Base-by-base conservation (phyloP, 768 basidiomycete genomes). In the Phanerochaete carnosa region DNA sequence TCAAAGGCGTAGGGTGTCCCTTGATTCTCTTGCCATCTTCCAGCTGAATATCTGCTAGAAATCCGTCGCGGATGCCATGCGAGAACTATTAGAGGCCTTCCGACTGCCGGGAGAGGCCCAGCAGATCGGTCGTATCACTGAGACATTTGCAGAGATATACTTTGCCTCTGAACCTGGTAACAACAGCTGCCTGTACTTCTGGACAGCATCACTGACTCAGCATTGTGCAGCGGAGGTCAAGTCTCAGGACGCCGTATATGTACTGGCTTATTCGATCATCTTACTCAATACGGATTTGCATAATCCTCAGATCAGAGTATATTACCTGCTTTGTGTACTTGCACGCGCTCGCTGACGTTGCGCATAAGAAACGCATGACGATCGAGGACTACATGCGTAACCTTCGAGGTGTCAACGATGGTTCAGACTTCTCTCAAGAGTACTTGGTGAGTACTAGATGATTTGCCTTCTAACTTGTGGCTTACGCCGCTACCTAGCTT, bases 211-310 rank as follows among this genome's bases (percentile, higher is more conserved):
- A 43, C 19, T 43, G 39, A 43, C 39, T 9, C 8, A 19, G 39
- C 55, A 13, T 25, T 11, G 26, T 54, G 39, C 23, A 95, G 94
- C 84, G 60, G 95, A 95, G 72, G 88, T 98, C 64, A 92, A 90
- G 70, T 88, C 79, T 58, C 87, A 94, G 75, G 97, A 98, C 70
- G 92, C 96, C 4, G 92, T 93, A 22, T 95, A 97, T 73, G 91
- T 99, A 8, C 76, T 99, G 26, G 86, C 96, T 1, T 99, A 88
- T 73, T 98, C 97, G 0, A 88, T 99, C 62, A 98, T 99, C 73
- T 84, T 99, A 94, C 83, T 99, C 53, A 99, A 99, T 74, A 99
- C 97, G 8, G 97, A 99, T 76, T 85, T 87, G 32, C 95, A 98
- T 71, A 98, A 92, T 70, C 95, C 95, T 13, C 94, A 97, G 80